Evolutionary conservation across 352 stramenopile species (phyloP).

Genomic region (Globisporangium cystogenes): DNA sequence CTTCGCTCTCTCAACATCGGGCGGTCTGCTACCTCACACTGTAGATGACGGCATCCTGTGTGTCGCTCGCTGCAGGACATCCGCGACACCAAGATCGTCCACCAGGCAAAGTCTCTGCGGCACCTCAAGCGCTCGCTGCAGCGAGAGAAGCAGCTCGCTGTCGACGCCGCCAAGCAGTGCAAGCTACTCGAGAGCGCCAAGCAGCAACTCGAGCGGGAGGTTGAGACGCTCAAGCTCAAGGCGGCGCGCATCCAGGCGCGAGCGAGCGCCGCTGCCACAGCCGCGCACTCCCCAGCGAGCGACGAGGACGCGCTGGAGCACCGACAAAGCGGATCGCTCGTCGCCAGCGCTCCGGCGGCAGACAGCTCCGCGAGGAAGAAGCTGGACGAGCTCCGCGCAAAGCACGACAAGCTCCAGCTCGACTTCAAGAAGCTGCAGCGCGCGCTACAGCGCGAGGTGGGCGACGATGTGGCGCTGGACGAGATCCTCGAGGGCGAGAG

Average conservation of each 20-base stretch:
- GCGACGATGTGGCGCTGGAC: conserved; percentile 42
- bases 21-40: background rate
- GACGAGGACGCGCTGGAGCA: background rate
- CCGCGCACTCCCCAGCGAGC: background rate
- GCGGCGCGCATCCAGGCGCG: conserved; percentile 43
- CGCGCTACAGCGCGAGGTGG: conserved; percentile 57
- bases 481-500: conserved; percentile 35
- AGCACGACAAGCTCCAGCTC: conserved; percentile 39
- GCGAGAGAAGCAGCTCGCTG: conserved; percentile 47
- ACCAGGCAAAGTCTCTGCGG: conserved; percentile 66
- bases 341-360: conserved; percentile 1
- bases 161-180: conserved; percentile 30
- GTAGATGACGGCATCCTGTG: too few relatives aligned
- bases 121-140: conserved; percentile 52
- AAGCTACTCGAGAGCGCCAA: conserved; percentile 29
- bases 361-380: conserved; percentile 28
- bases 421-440: conserved; percentile 75
- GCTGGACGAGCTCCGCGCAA: conserved; percentile 57
- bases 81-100: conserved; percentile 72
- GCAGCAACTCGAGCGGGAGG: conserved; percentile 42
- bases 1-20: background rate
- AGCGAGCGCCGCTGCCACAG: conserved; percentile 12
- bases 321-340: background rate
- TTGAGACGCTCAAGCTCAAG: conserved; percentile 59
- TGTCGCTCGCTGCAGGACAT: conserved; percentile 39